Percentiles rank a stretch among this genome's conserved stretches.
Evolutionary conservation across 176 grass and related monocot species (phyloP).

Genomic region (Aegilops sharonensis): DNA sequence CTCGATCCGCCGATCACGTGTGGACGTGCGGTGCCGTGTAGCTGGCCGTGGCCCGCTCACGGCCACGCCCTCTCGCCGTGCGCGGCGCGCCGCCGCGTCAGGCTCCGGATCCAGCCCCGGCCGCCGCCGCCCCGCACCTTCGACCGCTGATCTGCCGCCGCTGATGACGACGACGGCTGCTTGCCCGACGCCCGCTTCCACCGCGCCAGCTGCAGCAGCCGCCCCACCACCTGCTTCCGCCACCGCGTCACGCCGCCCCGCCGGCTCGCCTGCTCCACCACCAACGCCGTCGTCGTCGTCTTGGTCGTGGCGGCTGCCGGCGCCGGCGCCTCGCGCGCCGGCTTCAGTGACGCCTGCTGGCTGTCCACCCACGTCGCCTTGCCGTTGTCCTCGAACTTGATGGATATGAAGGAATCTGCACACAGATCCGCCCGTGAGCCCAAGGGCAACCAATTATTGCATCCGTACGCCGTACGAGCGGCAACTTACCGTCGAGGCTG

Average conservation of each 20-base stretch:
- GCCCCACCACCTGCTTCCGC: conserved; percentile 71
- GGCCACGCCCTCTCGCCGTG: conserved; percentile 27
- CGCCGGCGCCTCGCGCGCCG: background rate
- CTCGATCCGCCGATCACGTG: background rate
- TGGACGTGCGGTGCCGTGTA: background rate
- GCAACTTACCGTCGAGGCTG: conserved; percentile 48
- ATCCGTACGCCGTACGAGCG: too few relatives aligned
- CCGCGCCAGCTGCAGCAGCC: conserved; percentile 67
- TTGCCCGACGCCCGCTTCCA: conserved; percentile 66
- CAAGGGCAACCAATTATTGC: background rate
- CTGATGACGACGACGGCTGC: background rate
- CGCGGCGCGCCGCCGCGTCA: conserved; percentile 45
- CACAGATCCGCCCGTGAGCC: background rate
- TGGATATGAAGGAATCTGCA: conserved; percentile 91
- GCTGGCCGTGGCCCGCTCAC: background rate
- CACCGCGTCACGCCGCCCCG: conserved; percentile 59
- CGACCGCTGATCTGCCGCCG: conserved; percentile 25
- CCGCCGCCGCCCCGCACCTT: conserved; percentile 20
- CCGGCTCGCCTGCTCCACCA: conserved; percentile 51
- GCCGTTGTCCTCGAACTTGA: conserved; percentile 98
- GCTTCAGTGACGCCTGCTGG: background rate
- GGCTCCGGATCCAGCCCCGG: conserved; percentile 63
- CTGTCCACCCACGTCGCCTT: conserved; percentile 55
- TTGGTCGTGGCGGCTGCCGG: background rate
- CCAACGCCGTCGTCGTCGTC: background rate